A percentile compares a stretch with the other conserved stretches of the same genome.
phyloP scores from a whole-genome alignment of 2,329 filamentous ascomycete genomes.

The Botrytis aclada region DNA sequence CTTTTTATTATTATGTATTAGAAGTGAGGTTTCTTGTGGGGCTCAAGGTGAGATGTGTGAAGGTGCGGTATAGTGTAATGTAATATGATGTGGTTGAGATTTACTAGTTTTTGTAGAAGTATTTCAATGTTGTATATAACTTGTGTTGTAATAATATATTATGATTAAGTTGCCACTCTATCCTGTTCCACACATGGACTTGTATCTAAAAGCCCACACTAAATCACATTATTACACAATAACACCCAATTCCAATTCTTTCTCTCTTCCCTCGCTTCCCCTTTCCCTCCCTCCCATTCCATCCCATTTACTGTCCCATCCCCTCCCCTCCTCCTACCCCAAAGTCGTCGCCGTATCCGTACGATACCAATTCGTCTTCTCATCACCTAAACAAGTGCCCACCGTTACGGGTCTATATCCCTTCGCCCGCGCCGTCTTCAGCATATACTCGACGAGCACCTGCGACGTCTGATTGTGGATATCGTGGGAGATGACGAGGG shows the following conservation, averaged over 20 bases:
- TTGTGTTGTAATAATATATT: background rate
- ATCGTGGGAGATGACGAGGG: slow-evolving; percentile 44
- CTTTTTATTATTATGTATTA: background rate
- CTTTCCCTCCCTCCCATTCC: background rate
- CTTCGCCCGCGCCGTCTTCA: slow-evolving; percentile 35
- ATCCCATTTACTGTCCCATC: background rate
- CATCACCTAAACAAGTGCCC: slow-evolving; percentile 45
- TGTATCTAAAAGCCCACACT: background rate
- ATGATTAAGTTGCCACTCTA: background rate
- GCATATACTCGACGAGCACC: slow-evolving; percentile 35
- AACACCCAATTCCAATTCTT: too few relatives aligned
- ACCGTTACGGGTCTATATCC: slow-evolving; percentile 43
- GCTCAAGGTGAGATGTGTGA: background rate
- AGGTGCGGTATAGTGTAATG: background rate
- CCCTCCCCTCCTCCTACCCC: background rate
- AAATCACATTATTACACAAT: background rate
- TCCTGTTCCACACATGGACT: background rate
- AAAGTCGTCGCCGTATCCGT: slow-evolving; percentile 20
- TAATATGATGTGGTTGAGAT: background rate
- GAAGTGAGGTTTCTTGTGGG: background rate
- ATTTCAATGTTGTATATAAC: background rate
- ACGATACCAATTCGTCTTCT: slow-evolving; percentile 42
- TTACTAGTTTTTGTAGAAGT: background rate
- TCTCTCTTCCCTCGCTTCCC: background rate
- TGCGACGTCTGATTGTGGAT: slow-evolving; percentile 36